Evolutionary conservation across 2,329 filamentous ascomycete species (phyloP).

Genomic region (Botrytis aclada): DNA sequence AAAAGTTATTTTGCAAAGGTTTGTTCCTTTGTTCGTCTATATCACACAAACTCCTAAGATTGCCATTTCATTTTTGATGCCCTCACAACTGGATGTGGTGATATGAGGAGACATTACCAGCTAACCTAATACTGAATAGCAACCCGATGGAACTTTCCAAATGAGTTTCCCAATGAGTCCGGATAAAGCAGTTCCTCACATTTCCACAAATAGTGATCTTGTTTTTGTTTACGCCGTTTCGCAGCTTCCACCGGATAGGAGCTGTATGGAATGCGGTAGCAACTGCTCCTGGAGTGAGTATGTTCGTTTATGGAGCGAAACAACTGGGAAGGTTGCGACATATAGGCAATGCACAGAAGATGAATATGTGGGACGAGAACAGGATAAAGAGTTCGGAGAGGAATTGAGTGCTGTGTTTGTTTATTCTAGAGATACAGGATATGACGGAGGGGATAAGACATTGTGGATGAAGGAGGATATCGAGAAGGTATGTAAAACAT

Average conservation of each 20-base stretch:
- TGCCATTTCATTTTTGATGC: not conserved
- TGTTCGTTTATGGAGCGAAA: slow-evolving; percentile 24
- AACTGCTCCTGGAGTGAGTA: slow-evolving; percentile 26
- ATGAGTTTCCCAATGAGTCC: slow-evolving; percentile 48
- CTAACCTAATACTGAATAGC: slow-evolving; percentile 29
- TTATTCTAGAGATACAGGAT: slow-evolving; percentile 37
- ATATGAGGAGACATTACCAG: not conserved
- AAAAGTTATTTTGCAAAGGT: slow-evolving; percentile 48
- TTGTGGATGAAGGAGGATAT: slow-evolving; percentile 29
- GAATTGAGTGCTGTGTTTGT: slow-evolving; percentile 39
- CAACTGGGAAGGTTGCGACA: slow-evolving; percentile 19
- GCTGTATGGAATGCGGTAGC: slow-evolving; percentile 25
- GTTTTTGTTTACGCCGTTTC: slow-evolving; percentile 36
- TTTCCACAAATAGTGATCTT: slow-evolving; percentile 46
- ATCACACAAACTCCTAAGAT: not conserved
- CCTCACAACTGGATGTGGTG: not conserved
- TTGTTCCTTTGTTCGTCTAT: slow-evolving; percentile 19
- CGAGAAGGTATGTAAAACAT: not conserved
- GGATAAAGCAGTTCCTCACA: slow-evolving; percentile 38
- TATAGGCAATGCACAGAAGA: slow-evolving; percentile 25
- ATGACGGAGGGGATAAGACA: slow-evolving; percentile 38
- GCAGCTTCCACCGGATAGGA: slow-evolving; percentile 30
- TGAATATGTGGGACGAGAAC: slow-evolving; percentile 35
- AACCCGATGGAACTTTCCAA: slow-evolving; percentile 43
- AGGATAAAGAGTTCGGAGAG: slow-evolving; percentile 28